A percentile compares a stretch with the other conserved stretches of the same genome.
These are phyloP conservation scores for Tirmania nivea DNA, from an alignment of 495 filamentous ascomycete genomes.

Conservation along the genomic window DNA sequence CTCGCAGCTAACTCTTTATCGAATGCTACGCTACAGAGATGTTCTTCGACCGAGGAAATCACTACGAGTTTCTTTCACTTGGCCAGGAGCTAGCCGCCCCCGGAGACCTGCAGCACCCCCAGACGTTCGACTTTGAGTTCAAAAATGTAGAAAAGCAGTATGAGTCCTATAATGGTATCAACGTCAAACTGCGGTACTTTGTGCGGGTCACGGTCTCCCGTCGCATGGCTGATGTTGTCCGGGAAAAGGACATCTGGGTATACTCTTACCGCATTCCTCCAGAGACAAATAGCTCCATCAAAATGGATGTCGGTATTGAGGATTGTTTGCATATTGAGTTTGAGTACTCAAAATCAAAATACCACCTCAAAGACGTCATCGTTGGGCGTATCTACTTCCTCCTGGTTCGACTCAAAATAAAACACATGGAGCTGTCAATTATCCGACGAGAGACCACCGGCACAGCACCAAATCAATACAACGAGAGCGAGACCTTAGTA, in stretches of 20 bases:
- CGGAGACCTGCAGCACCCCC: slow-evolving; percentile 92
- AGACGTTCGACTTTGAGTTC: slow-evolving; percentile 99
- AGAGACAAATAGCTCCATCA: slow-evolving; percentile 94
- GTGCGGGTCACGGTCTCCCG: slow-evolving; percentile 89
- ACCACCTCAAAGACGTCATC: slow-evolving; percentile 98
- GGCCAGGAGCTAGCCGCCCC: slow-evolving; percentile 91
- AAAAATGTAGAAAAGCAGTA: slow-evolving; percentile 99
- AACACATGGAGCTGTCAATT: slow-evolving; percentile 98
- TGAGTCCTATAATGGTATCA: slow-evolving; percentile 99
- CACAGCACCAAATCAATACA: slow-evolving; percentile 98
- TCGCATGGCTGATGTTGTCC: slow-evolving; percentile 90
- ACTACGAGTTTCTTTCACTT: slow-evolving; percentile 94
- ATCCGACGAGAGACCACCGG: slow-evolving; percentile 94
- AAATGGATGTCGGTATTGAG: slow-evolving; percentile 99
- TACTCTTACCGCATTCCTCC: slow-evolving; percentile 97
- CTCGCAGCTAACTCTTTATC: slow-evolving; percentile 4
- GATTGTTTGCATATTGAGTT: slow-evolving; percentile 99
- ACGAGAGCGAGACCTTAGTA: slow-evolving; percentile 95
- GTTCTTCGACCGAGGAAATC: slow-evolving; percentile 98
- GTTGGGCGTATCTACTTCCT: slow-evolving; percentile 98
- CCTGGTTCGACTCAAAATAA: slow-evolving; percentile 94
- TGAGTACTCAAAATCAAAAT: slow-evolving; percentile 97
- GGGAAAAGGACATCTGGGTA: slow-evolving; percentile 99
- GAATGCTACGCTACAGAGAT: slow-evolving; percentile 40
- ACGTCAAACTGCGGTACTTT: slow-evolving; percentile 96